Evolutionary conservation across 176 grass and related monocot genomes (phyloP), one percentile per base, ranked within the genome.

Genomic region (Bothriochloa decipiens): DNA sequence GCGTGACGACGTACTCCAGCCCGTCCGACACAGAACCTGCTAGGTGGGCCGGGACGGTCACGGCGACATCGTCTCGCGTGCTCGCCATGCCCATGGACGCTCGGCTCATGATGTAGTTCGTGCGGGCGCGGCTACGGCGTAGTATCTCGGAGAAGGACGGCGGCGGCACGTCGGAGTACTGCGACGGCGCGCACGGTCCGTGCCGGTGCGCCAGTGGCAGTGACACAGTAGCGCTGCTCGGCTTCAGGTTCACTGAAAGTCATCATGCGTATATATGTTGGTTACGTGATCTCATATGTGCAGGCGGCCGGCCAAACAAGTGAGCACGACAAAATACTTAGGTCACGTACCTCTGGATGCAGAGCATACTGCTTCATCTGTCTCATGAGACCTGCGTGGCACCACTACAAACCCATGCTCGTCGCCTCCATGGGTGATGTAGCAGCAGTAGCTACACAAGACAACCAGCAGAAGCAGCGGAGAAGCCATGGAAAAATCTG

Each of bases 161-260:
- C 57, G 20, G 22, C 0, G 0, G 18, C 8, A 16, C 47, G 15
- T 16, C 47, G 3, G 23, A 57, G 60, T 32, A 35, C 35, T 0
- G 60, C 0, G 20, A 41, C 4, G 60, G 36, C 3, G 45, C 68
- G 69, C 81, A 84, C 1, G 81, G 75, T 1, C 87, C 68, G 4
- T 80, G 60, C 25, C 68, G 37, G 87, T 88, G 81, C 13, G 55
- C 68, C 0, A 84, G 45, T 20, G 75, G 81, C 68, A 25, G 18
- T 7, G 37, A 40, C 37, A 40, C 5, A 40, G 37, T 20, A 14
- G 50, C 45, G 12, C 4, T 22, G 28, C 61, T 3, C 0, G 6
- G 36, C 45, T 16, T 46, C 5, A 22, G 36, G 0, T 14, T 58
- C 35, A 25, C 85, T 81, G 62, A 75, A 75, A 70, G 20, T 22